Conservation (phyloP, 805 yeast genomes). For the Tetrapisispora taiwanensis region DNA sequence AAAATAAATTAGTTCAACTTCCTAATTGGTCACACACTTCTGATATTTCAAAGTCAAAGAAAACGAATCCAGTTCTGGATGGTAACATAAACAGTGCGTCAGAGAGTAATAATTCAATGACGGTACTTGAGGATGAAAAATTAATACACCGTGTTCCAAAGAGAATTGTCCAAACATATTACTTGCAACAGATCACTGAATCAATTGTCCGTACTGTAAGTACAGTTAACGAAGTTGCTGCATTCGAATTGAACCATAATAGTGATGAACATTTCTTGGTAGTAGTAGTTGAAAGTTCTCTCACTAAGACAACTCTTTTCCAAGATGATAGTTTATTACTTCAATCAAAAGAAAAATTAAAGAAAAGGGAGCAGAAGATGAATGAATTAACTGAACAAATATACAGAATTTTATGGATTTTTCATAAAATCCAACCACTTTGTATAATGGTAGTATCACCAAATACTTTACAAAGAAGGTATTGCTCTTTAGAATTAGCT, state of each 20-base stretch:
- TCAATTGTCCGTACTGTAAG: slow-evolving; percentile 75
- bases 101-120: not conserved
- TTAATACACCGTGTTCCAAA: slow-evolving; percentile 2
- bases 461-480: slow-evolving; percentile 72
- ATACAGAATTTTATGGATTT: slow-evolving; percentile 30
- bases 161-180: slow-evolving; percentile 40
- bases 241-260: slow-evolving; percentile 50
- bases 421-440: slow-evolving; percentile 67
- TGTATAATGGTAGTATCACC: slow-evolving; percentile 76
- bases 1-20: slow-evolving; percentile 31
- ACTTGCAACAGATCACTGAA: slow-evolving; percentile 76
- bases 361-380: slow-evolving; percentile 20
- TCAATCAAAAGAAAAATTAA: slow-evolving; percentile 10
- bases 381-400: slow-evolving; percentile 28
- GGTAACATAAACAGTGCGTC: not conserved
- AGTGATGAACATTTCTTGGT: slow-evolving; percentile 70
- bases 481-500: slow-evolving; percentile 73
- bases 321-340: slow-evolving; percentile 6
- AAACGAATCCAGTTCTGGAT: not conserved
- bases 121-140: not conserved
- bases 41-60: slow-evolving; percentile 16
- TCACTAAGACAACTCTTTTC: slow-evolving; percentile 28
- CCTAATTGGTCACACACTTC: slow-evolving; percentile 31
- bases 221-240: slow-evolving; percentile 79
- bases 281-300: slow-evolving; percentile 68